These are phyloP conservation scores for Beauveria sp. DNA, from an alignment of 2,329 filamentous ascomycete genomes.

Conservation along the genomic window DNA sequence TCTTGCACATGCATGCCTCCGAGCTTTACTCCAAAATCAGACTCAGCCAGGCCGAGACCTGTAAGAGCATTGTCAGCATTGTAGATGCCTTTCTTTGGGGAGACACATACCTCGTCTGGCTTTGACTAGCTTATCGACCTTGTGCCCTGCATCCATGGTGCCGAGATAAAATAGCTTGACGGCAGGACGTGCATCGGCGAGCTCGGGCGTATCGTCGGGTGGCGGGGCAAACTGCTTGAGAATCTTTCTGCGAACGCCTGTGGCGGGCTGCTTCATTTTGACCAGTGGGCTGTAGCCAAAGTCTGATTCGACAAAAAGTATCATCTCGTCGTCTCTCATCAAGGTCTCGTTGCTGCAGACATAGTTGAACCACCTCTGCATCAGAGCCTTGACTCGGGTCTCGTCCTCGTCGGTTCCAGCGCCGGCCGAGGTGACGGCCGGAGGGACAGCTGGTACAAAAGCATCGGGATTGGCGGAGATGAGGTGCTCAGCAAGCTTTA, in stretches of 20 bases:
- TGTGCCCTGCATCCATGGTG: slow-evolving; percentile 94
- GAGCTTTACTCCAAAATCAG: slow-evolving; percentile 87
- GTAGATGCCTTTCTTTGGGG: background rate
- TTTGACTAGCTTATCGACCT: slow-evolving; percentile 91
- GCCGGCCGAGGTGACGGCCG: slow-evolving; percentile 88
- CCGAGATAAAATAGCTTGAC: slow-evolving; percentile 96
- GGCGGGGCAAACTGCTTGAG: slow-evolving; percentile 98
- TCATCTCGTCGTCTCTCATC: slow-evolving; percentile 93
- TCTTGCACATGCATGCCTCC: slow-evolving; percentile 83
- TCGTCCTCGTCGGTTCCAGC: slow-evolving; percentile 97
- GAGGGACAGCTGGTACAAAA: slow-evolving; percentile 86
- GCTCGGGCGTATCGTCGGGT: slow-evolving; percentile 91
- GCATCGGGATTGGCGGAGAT: slow-evolving; percentile 97
- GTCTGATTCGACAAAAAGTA: slow-evolving; percentile 97
- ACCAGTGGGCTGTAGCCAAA: slow-evolving; percentile 96
- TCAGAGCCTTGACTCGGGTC: slow-evolving; percentile 71
- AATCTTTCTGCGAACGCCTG: slow-evolving; percentile 87
- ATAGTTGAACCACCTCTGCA: slow-evolving; percentile 94
- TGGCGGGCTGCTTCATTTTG: slow-evolving; percentile 92
- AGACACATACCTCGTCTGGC: slow-evolving; percentile 64
- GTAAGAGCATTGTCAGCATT: slow-evolving; percentile 17
- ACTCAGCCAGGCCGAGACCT: slow-evolving; percentile 88
- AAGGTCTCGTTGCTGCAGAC: slow-evolving; percentile 88
- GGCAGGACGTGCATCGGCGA: slow-evolving; percentile 79
- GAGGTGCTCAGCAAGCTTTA: slow-evolving; percentile 91